phyloP scores from a whole-genome alignment of 306 rosid species.

The Gastrolobium villosum region DNA sequence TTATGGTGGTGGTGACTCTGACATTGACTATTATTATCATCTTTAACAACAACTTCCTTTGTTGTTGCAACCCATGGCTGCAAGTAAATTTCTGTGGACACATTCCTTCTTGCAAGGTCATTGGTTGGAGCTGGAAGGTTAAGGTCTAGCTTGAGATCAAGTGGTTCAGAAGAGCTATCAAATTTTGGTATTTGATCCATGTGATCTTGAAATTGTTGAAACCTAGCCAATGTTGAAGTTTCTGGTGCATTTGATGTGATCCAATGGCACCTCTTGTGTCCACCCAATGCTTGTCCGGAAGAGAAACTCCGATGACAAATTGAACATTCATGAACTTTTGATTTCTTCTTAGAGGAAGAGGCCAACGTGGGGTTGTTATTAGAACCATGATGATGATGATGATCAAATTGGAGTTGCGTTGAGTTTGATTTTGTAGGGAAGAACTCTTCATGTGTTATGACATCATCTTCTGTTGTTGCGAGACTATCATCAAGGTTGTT shows the following conservation, averaged over 20 bases:
- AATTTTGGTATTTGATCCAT: conserved; percentile 61
- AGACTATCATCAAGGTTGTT: conserved; percentile 54
- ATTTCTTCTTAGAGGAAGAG: conserved; percentile 69
- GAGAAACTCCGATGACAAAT: conserved; percentile 93
- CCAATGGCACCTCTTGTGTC: conserved; percentile 98
- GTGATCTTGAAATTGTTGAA: conserved; percentile 78
- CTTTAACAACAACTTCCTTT: conserved; percentile 34
- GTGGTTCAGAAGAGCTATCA: conserved; percentile 57
- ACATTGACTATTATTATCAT: conserved; percentile 48
- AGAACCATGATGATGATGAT: conserved; percentile 46
- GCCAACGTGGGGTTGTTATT: conserved; percentile 44
- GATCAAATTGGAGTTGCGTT: conserved; percentile 50
- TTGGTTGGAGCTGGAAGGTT: conserved; percentile 76
- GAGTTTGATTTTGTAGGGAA: conserved; percentile 68
- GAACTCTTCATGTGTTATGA: conserved; percentile 65
- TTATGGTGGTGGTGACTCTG: conserved; percentile 32
- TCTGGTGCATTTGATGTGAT: conserved; percentile 79
- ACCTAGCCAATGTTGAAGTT: conserved; percentile 64
- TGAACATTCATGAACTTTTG: conserved; percentile 91
- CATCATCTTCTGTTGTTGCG: conserved; percentile 61
- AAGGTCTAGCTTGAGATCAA: conserved; percentile 85
- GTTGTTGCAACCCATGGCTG: conserved; percentile 66
- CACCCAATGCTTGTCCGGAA: conserved; percentile 93
- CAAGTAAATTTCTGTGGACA: conserved; percentile 67
- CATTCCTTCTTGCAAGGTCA: conserved; percentile 42